A percentile compares a stretch with the other conserved stretches of the same genome.
phyloP scores from a whole-genome alignment of 768 basidiomycete genomes.

The Tulasnella sp. region DNA sequence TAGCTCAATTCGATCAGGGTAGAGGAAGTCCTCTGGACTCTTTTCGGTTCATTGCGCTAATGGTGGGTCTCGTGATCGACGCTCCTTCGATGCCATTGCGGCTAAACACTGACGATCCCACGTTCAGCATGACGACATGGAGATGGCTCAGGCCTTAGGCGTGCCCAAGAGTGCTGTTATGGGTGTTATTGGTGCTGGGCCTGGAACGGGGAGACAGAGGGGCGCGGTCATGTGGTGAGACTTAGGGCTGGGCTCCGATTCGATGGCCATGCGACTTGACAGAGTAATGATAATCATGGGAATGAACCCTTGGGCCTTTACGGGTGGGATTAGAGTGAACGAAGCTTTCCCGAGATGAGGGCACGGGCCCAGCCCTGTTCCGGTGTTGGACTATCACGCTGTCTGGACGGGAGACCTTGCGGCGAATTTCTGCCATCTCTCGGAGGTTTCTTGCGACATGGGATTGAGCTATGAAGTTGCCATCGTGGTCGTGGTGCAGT shows the following conservation, averaged over 20 bases:
- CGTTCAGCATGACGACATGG: neutral
- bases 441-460: neutral
- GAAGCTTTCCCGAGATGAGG: neutral
- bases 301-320: neutral
- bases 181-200: neutral
- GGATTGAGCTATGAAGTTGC: neutral
- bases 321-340: neutral
- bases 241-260: neutral
- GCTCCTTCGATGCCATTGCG: neutral
- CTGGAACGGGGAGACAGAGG: neutral
- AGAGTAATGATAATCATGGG: neutral
- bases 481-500: neutral
- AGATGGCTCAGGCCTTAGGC: neutral
- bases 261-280: neutral
- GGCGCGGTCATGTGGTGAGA: neutral
- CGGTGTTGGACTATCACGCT: neutral
- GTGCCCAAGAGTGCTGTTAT: neutral
- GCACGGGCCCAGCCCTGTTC: neutral
- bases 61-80: neutral
- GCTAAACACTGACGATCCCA: neutral
- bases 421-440: neutral
- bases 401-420: neutral
- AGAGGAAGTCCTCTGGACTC: neutral
- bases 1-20: neutral
- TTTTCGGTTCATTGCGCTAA: neutral